Percentiles rank a stretch among this genome's conserved stretches.
These are phyloP conservation scores for Trametes elegans DNA, from an alignment of 768 basidiomycete genomes.

Conservation along the genomic window DNA sequence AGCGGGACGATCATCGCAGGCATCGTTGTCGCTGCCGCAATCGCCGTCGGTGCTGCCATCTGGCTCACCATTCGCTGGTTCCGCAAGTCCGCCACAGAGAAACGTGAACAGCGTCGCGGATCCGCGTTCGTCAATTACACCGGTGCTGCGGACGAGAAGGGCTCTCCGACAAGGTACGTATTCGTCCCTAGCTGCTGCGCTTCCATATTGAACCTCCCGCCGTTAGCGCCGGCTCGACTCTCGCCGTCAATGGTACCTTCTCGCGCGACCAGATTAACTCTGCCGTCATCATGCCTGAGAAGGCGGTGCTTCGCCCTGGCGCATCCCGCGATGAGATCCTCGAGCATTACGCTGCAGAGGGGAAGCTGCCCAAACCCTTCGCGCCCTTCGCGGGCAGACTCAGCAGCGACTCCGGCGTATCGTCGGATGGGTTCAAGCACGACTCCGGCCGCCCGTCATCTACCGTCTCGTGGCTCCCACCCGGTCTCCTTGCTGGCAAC, in stretches of 20 bases:
- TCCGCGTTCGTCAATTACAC: conserved; percentile 15
- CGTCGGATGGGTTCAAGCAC: background rate
- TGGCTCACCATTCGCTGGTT: conserved; percentile 45
- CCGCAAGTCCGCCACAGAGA: conserved; percentile 33
- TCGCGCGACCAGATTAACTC: conserved; percentile 44
- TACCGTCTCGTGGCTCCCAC: conserved; percentile 22
- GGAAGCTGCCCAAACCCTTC: conserved; percentile 42
- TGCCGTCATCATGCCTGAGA: conserved; percentile 54
- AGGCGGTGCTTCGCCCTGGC: conserved; percentile 38
- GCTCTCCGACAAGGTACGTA: conserved; percentile 7
- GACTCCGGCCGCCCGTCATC: conserved; percentile 20
- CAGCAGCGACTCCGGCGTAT: background rate
- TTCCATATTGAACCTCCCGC: background rate
- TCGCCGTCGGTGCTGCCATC: conserved; percentile 36
- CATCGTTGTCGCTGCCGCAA: conserved; percentile 44
- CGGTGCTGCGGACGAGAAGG: conserved; percentile 5
- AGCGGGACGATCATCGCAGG: conserved; percentile 47
- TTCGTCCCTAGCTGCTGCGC: background rate
- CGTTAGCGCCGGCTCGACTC: background rate
- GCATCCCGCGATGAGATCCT: conserved; percentile 42
- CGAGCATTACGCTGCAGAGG: conserved; percentile 42
- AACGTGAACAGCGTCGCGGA: conserved; percentile 16
- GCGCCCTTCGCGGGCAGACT: conserved; percentile 36
- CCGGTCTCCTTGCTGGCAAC: conserved; percentile 4
- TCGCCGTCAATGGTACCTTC: conserved; percentile 29